Base-by-base conservation (phyloP, 805 yeast species). In the Metschnikowia santaceciliae region DNA sequence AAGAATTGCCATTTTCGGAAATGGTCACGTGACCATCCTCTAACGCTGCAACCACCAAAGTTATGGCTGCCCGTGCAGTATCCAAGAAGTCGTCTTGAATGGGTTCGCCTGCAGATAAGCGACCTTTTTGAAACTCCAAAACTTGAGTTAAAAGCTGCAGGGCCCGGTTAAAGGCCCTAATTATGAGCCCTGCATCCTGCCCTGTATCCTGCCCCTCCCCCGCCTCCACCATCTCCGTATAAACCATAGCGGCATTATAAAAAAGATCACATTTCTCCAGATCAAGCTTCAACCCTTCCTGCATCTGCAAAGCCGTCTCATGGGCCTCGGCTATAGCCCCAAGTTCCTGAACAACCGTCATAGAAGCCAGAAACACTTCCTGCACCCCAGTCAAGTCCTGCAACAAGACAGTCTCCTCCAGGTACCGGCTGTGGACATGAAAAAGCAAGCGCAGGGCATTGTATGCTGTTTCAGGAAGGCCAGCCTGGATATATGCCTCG, bases 361-460 rank as follows among this genome's bases (percentile, higher is more conserved):
- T 47, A n/a, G 55, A 60, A 10, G 56, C 69, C 14, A 61, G 57
- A 15, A 69, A 48, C 3, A 66, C 73, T 37, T 70, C 76, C 17
- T 61, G 69, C 4, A 71, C 66, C 42, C 67, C 68, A n/a, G 34
- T 51, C 48, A 73, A 60, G 10, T 59, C 62, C n/a, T 56, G 46
- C 1, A 70, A 41, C 10, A 48, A 48, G 23, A 58, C 52, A 13
- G 52, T 51, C 11, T 81, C 83, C 46, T 76, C 76, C 45, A 71
- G 65, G 53, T 76, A 80, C 46, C 76, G 78, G 54, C 66, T 69
- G 60, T 82, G 82, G 0, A 85, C 85, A 51, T 79, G 82, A 54
- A 78, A 83, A 20, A 82, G 64, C 54, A 86, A 68, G 51, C 92
- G 63, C 17, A 81, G 73, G 2, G 80, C 68, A 64, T 86, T 86